Percentiles rank a stretch among this genome's conserved stretches.
These are phyloP conservation scores for Nakaseomyces kungkrabaensis DNA, from an alignment of 1,139 yeast species.

Conservation along the genomic window DNA sequence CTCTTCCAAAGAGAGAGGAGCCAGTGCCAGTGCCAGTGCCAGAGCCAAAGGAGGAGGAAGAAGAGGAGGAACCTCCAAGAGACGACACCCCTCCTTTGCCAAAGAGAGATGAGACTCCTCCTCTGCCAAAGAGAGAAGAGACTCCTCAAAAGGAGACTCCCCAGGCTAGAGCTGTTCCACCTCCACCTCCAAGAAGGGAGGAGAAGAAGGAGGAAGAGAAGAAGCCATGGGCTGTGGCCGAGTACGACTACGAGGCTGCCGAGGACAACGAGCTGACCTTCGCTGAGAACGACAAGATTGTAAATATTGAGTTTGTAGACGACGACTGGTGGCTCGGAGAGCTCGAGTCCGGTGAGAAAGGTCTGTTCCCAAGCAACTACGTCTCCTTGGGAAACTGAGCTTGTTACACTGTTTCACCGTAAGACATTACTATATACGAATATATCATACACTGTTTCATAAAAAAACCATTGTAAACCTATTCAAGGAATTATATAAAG, in stretches of 20 bases:
- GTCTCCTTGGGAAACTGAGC: slow-evolving; percentile 36
- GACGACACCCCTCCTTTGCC: too few species aligned
- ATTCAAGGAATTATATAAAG: background rate
- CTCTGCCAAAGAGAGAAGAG: slow-evolving; percentile 10
- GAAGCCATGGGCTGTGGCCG: slow-evolving; percentile 59
- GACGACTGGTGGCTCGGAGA: slow-evolving; percentile 98
- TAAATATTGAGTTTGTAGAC: slow-evolving; percentile 78
- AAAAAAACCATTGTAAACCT: background rate
- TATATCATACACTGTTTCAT: background rate
- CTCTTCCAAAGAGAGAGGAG: background rate
- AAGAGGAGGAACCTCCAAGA: too few species aligned
- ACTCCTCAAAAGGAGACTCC: slow-evolving; percentile 2
- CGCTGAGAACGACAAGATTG: slow-evolving; percentile 70
- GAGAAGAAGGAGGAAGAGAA: slow-evolving; percentile 22
- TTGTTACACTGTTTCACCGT: background rate
- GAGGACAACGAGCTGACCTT: slow-evolving; percentile 85
- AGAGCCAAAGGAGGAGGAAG: too few species aligned
- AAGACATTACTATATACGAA: background rate
- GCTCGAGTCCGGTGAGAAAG: slow-evolving; percentile 54
- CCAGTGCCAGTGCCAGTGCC: too few species aligned
- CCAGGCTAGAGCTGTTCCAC: slow-evolving; percentile 16
- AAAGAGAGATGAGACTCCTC: slow-evolving; percentile 3
- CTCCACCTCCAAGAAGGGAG: slow-evolving; percentile 29
- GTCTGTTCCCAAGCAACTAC: slow-evolving; percentile 86
- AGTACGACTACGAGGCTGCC: slow-evolving; percentile 77